Evolutionary conservation across 768 basidiomycete species (phyloP).

Genomic region (Agrocybe pediades): DNA sequence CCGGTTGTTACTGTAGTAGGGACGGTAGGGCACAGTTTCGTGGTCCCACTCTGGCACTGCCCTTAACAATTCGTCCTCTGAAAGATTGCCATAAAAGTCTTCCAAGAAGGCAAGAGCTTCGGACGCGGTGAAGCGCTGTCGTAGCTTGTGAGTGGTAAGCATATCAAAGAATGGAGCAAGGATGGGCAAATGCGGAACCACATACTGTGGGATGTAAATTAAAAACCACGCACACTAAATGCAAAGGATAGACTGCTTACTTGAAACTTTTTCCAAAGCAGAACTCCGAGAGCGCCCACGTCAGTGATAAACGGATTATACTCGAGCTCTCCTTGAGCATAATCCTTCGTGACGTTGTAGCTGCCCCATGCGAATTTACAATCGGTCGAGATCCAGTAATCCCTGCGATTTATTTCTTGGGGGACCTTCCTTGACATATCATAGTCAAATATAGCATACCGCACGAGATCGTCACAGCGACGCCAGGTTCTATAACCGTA

Average conservation of each 20-base stretch:
- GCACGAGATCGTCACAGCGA: conserved; percentile 7
- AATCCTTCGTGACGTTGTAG: conserved; percentile 7
- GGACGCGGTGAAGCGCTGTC: conserved; percentile 23
- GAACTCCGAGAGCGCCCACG: conserved; percentile 21
- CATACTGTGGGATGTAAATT: conserved; percentile 18
- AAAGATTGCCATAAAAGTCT: conserved; percentile 1
- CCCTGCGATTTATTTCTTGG: not conserved
- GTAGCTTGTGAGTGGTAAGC: conserved; percentile 26
- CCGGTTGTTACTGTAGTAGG: conserved; percentile 12
- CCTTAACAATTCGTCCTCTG: not conserved
- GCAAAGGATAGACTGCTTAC: conserved; percentile 1
- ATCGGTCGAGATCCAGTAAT: conserved; percentile 12
- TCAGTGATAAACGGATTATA: conserved; percentile 29
- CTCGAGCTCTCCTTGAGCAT: conserved; percentile 23
- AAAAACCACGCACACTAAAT: not conserved
- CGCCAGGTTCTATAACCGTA: conserved; percentile 3
- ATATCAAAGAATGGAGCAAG: conserved; percentile 29
- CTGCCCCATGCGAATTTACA: conserved; percentile 6
- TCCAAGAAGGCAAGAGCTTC: conserved; percentile 29
- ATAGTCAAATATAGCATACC: conserved; percentile 24
- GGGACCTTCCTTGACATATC: conserved; percentile 18
- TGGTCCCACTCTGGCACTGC: not conserved
- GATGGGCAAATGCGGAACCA: conserved; percentile 20
- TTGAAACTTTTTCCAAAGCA: conserved; percentile 9
- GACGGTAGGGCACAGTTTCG: not conserved